Evolutionary conservation across 1,284 basidiomycete genomes (phyloP).

Genomic region (Pholiota adiposa): DNA sequence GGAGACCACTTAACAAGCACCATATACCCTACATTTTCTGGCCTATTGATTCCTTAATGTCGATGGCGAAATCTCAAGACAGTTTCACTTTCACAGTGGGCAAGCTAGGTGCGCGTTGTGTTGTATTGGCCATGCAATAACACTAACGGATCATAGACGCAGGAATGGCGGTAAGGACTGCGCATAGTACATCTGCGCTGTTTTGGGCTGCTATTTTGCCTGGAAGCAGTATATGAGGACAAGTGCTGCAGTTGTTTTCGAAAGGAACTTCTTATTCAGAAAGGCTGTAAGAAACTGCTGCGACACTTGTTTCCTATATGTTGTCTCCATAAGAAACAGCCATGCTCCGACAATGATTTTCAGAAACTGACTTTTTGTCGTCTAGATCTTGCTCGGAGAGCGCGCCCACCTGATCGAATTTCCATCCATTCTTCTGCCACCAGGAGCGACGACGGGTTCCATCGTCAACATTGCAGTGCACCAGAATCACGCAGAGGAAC

Average conservation of each 20-base stretch:
- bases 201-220: no score
- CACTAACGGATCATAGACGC: slow-evolving; percentile 52
- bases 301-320: no score
- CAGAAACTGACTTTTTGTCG: slow-evolving; percentile 12
- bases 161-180: slow-evolving; percentile 74
- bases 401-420: slow-evolving; percentile 95
- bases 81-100: slow-evolving; percentile 57
- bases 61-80: slow-evolving; percentile 34
- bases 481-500: slow-evolving; percentile 83
- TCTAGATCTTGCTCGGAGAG: slow-evolving; percentile 87
- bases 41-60: slow-evolving; percentile 17
- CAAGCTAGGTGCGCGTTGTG: slow-evolving; percentile 45
- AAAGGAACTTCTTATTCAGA: no score
- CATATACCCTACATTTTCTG: slow-evolving; percentile 11
- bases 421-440: slow-evolving; percentile 89
- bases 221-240: no score
- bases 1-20: not conserved
- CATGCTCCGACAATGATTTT: not conserved
- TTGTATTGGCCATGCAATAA: not conserved
- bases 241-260: no score
- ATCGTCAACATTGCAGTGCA: slow-evolving; percentile 95
- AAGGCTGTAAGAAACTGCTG: no score
- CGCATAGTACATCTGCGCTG: not conserved
- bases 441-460: slow-evolving; percentile 90
- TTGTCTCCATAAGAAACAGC: no score